Conservation (phyloP, 2,329 filamentous ascomycete genomes). For the Claviceps capensis region DNA sequence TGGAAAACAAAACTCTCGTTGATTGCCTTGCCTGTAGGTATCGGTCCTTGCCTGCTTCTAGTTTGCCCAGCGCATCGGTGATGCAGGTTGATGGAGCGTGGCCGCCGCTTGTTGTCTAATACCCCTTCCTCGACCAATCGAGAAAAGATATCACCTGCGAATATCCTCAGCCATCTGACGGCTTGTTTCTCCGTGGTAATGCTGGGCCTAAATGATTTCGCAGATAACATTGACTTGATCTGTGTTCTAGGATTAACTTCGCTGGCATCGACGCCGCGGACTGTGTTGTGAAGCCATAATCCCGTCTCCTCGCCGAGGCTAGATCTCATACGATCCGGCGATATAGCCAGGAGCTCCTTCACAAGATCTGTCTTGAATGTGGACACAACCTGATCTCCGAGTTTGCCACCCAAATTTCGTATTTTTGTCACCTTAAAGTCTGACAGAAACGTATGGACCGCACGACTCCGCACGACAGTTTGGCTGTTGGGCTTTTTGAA, state of each 20-base stretch:
- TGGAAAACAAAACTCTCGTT: conserved; percentile 61
- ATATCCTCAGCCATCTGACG: conserved; percentile 76
- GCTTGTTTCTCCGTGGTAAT: conserved; percentile 71
- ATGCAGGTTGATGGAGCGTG: conserved; percentile 74
- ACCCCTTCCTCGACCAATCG: conserved; percentile 84
- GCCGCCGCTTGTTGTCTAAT: conserved; percentile 72
- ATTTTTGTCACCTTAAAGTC: conserved; percentile 92
- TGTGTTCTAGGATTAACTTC: conserved; percentile 85
- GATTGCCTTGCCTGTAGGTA: conserved; percentile 61
- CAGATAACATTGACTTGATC: conserved; percentile 94
- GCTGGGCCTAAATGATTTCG: conserved; percentile 82
- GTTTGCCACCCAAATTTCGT: conserved; percentile 83
- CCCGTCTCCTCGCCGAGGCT: conserved; percentile 76
- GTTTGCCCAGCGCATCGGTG: conserved; percentile 62
- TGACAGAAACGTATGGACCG: conserved; percentile 63
- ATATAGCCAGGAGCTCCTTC: conserved; percentile 56
- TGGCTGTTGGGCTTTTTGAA: conserved; percentile 91
- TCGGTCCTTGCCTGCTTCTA: conserved; percentile 60
- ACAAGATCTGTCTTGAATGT: conserved; percentile 71
- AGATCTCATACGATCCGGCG: conserved; percentile 62
- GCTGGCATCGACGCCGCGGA: conserved; percentile 73
- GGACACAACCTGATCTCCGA: conserved; percentile 76
- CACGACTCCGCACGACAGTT: conserved; percentile 82
- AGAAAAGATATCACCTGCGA: conserved; percentile 80
- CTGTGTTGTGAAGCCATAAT: conserved; percentile 69